Percentiles rank a stretch among this genome's conserved stretches.
Evolutionary conservation across 768 basidiomycete genomes (phyloP).

Genomic region (Tricholoma sp.): DNA sequence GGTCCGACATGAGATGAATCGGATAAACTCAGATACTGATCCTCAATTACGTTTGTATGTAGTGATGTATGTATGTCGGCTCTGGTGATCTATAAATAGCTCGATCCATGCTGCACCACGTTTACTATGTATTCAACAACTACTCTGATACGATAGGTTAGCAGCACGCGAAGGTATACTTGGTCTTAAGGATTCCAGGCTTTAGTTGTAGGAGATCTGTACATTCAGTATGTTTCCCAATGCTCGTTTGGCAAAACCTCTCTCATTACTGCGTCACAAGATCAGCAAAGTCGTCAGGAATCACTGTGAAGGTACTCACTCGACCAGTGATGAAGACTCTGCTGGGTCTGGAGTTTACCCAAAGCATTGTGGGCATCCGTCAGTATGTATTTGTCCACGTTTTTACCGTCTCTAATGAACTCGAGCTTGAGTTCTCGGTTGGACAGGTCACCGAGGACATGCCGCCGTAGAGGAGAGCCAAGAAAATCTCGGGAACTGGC

Average conservation of each 20-base stretch:
- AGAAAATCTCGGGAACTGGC: conserved; percentile 56
- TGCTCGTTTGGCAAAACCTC: conserved; percentile 62
- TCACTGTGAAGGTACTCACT: conserved; percentile 36
- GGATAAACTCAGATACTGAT: too few species aligned
- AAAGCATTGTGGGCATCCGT: conserved; percentile 61
- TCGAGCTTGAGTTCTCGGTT: conserved; percentile 50
- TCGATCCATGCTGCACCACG: too few species aligned
- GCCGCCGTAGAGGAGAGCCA: conserved; percentile 59
- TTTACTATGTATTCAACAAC: too few species aligned
- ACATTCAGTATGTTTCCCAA: conserved; percentile 71
- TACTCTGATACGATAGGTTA: too few species aligned
- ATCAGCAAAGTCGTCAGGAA: conserved; percentile 3
- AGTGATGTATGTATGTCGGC: too few species aligned
- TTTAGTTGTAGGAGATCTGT: neutral
- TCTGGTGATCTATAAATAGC: too few species aligned
- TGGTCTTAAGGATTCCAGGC: too few species aligned
- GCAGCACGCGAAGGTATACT: too few species aligned
- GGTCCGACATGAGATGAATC: conserved; percentile 30
- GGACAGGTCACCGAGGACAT: conserved; percentile 48
- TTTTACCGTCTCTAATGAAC: conserved; percentile 34
- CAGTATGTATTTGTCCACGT: conserved; percentile 46
- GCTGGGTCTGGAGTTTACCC: conserved; percentile 58
- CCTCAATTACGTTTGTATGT: too few species aligned
- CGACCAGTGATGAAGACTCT: conserved; percentile 72
- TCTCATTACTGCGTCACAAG: conserved; percentile 59